These are phyloP conservation scores for Claviceps spartinae DNA, from an alignment of 2,329 filamentous ascomycete species.

Conservation along the genomic window DNA sequence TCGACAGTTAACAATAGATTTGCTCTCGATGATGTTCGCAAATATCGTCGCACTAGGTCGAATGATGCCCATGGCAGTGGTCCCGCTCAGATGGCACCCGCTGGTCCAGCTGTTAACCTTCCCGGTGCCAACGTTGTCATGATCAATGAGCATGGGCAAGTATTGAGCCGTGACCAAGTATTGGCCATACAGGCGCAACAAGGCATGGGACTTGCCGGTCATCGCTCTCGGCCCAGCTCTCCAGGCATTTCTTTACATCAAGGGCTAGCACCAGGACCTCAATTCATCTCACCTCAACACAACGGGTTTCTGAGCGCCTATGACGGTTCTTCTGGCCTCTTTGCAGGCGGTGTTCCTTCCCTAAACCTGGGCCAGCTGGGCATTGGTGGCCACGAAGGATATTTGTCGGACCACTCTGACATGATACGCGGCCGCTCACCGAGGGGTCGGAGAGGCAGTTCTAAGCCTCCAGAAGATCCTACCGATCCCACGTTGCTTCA, in stretches of 20 bases:
- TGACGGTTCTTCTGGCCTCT: constrained; percentile 57
- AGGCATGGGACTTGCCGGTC: constrained; percentile 45
- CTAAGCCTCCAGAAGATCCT: constrained; percentile 94
- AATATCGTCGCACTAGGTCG: constrained; percentile 83
- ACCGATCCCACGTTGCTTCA: constrained; percentile 81
- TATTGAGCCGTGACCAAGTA: constrained; percentile 74
- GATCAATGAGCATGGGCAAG: constrained; percentile 86
- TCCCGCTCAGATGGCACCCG: constrained; percentile 53
- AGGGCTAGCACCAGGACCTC: constrained; percentile 46
- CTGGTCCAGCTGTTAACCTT: constrained; percentile 47
- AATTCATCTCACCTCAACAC: constrained; percentile 78
- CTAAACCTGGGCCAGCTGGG: constrained; percentile 63
- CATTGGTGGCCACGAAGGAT: constrained; percentile 61
- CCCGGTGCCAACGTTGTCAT: constrained; percentile 72
- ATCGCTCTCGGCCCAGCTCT: constrained; percentile 77
- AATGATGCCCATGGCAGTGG: constrained; percentile 59
- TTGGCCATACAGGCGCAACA: constrained; percentile 63
- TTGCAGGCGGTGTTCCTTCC: constrained; percentile 55
- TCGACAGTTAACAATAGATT: constrained; percentile 98
- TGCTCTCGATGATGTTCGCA: constrained; percentile 88
- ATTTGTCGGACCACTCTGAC: constrained; percentile 87
- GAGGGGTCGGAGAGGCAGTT: constrained; percentile 81
- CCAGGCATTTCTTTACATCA: constrained; percentile 73
- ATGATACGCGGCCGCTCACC: constrained; percentile 83
- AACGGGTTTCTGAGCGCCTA: constrained; percentile 91